Evolutionary conservation across 768 basidiomycete genomes (phyloP).

Genomic region (Amanita molliuscula): DNA sequence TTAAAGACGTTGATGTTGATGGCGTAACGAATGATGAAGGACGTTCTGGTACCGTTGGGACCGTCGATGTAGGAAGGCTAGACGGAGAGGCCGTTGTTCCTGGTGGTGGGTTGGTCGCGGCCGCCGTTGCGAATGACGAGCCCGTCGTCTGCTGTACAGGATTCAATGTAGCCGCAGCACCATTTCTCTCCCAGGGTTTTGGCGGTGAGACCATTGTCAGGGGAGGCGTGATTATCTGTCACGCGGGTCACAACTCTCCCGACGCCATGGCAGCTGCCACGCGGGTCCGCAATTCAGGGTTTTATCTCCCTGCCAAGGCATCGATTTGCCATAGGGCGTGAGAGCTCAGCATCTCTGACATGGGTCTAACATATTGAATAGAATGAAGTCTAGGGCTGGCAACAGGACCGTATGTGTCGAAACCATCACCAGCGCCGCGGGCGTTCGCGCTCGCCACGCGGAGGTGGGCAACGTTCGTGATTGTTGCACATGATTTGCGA

Average conservation of each 20-base stretch:
- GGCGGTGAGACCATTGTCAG: conserved; percentile 68
- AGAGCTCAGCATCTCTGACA: not conserved
- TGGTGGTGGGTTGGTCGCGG: conserved; percentile 16
- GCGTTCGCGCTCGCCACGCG: too few relatives aligned
- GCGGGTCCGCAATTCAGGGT: too few relatives aligned
- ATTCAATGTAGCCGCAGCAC: conserved; percentile 20
- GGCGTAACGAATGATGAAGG: conserved; percentile 41
- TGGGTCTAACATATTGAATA: too few relatives aligned
- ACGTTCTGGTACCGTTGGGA: conserved; percentile 49
- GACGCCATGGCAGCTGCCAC: not conserved
- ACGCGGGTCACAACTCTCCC: not conserved
- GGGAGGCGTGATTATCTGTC: not conserved
- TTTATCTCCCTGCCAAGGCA: too few relatives aligned
- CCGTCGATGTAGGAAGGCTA: conserved; percentile 16
- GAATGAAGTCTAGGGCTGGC: too few relatives aligned
- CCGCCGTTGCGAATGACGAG: conserved; percentile 11
- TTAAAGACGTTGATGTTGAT: conserved; percentile 17
- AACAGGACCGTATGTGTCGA: too few relatives aligned
- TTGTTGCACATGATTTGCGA: too few relatives aligned
- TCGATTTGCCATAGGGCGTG: not conserved
- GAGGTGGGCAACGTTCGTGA: too few relatives aligned
- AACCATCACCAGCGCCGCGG: too few relatives aligned
- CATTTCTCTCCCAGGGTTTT: conserved; percentile 79
- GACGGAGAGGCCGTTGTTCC: conserved; percentile 11
- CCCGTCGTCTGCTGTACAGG: conserved; percentile 15